These are phyloP conservation scores for Ascochyta pisi DNA, from an alignment of 2,329 filamentous ascomycete genomes.

Conservation along the genomic window DNA sequence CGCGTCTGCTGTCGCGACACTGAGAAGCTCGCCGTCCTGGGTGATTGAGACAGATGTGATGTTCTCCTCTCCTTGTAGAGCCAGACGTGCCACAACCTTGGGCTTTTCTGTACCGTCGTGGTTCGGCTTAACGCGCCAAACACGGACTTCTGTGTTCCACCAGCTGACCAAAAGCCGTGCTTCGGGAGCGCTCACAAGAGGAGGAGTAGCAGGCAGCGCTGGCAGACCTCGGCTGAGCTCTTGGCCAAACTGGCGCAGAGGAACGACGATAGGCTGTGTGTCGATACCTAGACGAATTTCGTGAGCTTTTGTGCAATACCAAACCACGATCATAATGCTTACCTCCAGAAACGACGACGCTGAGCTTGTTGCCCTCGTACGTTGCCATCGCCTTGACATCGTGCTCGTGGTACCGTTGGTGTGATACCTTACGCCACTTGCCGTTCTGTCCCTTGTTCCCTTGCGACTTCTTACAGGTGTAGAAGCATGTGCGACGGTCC, in stretches of 20 bases:
- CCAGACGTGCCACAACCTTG: conserved; percentile 50
- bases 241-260: conserved; percentile 75
- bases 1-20: conserved; percentile 75
- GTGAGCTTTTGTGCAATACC: not conserved
- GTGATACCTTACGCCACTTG: conserved; percentile 82
- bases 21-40: conserved; percentile 72
- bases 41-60: conserved; percentile 79
- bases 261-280: conserved; percentile 80
- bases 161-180: conserved; percentile 83
- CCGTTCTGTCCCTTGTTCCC: conserved; percentile 51
- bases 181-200: conserved; percentile 73
- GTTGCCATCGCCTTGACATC: conserved; percentile 95
- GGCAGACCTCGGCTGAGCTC: conserved; percentile 84
- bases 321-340: conserved; percentile 40
- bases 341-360: conserved; percentile 91
- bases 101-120: conserved; percentile 54
- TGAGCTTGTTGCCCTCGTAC: conserved; percentile 83
- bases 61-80: conserved; percentile 72
- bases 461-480: conserved; percentile 58
- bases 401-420: conserved; percentile 86
- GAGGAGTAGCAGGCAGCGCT: conserved; percentile 80
- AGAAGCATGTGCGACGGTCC: conserved; percentile 85
- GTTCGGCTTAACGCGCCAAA: conserved; percentile 72
- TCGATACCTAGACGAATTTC: conserved; percentile 70
- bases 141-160: conserved; percentile 87